Conservation (phyloP, 441 rosid genomes). For the Eutrema salsugineum region DNA sequence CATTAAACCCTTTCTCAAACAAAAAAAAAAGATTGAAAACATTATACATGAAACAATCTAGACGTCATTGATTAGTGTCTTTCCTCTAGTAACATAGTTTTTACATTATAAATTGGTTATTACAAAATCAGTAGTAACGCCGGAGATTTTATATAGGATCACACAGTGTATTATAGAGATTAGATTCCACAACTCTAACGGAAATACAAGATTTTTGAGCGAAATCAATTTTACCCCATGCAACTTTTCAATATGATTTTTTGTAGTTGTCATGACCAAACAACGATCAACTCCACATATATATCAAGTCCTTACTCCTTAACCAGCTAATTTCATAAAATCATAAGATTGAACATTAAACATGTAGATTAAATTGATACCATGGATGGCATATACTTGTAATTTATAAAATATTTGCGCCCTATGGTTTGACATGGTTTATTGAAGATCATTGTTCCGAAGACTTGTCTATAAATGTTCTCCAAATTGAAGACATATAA, state of each 20-base stretch:
- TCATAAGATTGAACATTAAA: neutral
- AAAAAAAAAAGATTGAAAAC: no score
- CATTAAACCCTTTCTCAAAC: no score
- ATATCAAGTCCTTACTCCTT: neutral
- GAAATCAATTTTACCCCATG: neutral
- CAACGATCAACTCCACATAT: neutral
- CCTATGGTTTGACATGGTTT: constrained; percentile 33
- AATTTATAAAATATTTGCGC: constrained; percentile 11
- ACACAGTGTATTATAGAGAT: no score
- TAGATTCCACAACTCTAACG: no score
- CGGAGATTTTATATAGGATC: no score
- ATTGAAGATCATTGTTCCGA: constrained; percentile 29
- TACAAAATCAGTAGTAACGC: neutral
- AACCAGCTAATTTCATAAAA: neutral
- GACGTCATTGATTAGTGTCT: neutral
- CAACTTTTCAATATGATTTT: neutral
- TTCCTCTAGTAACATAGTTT: neutral
- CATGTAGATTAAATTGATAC: neutral
- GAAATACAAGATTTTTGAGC: no score
- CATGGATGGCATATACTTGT: neutral
- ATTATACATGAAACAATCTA: no score
- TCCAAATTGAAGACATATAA: constrained; percentile 30
- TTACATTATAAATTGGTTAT: neutral
- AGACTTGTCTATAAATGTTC: constrained; percentile 34
- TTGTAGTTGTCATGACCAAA: neutral